Conservation (phyloP, 345 rosid genomes). For the Eucalyptus cladocalyx region DNA sequence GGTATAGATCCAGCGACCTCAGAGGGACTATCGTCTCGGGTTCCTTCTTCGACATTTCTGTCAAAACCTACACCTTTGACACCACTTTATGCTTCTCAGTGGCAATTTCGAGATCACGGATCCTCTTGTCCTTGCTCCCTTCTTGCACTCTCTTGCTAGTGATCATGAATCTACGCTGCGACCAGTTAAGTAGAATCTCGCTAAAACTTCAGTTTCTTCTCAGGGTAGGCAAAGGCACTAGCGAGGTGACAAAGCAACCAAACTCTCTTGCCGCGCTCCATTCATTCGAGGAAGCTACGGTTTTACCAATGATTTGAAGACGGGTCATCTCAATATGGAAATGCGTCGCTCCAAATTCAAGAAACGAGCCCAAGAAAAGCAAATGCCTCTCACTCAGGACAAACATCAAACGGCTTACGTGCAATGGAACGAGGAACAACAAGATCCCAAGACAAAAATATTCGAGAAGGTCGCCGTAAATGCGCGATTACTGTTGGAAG, state of each 20-base stretch:
- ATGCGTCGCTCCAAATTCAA: neutral
- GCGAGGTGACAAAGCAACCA: neutral
- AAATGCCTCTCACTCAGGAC: neutral
- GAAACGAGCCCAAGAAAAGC: neutral
- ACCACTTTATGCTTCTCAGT: too few relatives aligned
- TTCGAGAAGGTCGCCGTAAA: neutral
- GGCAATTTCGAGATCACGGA: too few relatives aligned
- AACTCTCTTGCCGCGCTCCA: neutral
- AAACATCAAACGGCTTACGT: neutral
- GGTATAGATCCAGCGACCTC: conserved; percentile 47
- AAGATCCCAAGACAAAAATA: neutral
- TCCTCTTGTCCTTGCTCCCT: too few relatives aligned
- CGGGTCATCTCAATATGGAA: neutral
- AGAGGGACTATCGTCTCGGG: conserved; percentile 53
- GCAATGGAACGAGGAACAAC: neutral
- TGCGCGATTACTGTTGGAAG: neutral
- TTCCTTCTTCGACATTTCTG: conserved; percentile 58
- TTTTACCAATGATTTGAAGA: neutral
- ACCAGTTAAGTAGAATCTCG: neutral
- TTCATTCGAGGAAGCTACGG: neutral
- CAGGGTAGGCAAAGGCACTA: neutral
- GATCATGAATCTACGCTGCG: conserved; percentile 35
- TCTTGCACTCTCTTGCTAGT: conserved; percentile 68
- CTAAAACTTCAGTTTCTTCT: neutral
- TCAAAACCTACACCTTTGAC: conserved; percentile 2